These are phyloP conservation scores for Daldinia sp. DNA, from an alignment of 2,329 filamentous ascomycete genomes.

Conservation along the genomic window DNA sequence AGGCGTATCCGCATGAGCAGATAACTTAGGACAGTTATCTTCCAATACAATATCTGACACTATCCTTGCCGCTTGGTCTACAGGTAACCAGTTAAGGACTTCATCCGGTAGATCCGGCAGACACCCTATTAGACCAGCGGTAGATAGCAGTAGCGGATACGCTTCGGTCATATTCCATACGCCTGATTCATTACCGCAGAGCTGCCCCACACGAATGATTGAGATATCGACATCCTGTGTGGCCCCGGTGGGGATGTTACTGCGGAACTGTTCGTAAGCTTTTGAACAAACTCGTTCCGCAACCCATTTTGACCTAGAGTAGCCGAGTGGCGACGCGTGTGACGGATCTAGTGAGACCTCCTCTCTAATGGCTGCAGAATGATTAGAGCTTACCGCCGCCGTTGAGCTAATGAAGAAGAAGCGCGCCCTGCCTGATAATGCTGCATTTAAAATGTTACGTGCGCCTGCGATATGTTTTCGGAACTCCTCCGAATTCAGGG, in stretches of 20 bases:
- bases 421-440: constrained; percentile 39
- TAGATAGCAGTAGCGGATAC: constrained; percentile 62
- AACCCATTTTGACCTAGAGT: constrained; percentile 69
- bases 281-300: constrained; percentile 65
- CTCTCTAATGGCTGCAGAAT: constrained; percentile 55
- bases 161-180: constrained; percentile 63
- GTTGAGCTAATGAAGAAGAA: constrained; percentile 49
- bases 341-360: constrained; percentile 55
- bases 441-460: constrained; percentile 62
- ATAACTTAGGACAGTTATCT: constrained; percentile 24
- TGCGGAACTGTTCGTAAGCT: constrained; percentile 47
- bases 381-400: constrained; percentile 35
- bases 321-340: constrained; percentile 63
- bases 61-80: constrained; percentile 58
- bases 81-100: constrained; percentile 59
- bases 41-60: constrained; percentile 55
- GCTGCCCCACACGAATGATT: constrained; percentile 61
- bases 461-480: constrained; percentile 64
- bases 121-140: constrained; percentile 53
- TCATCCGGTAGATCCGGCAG: constrained; percentile 56
- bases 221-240: constrained; percentile 42
- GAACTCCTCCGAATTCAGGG: constrained; percentile 62
- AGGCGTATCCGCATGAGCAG: constrained; percentile 42
- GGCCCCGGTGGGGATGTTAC: constrained; percentile 41
- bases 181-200: constrained; percentile 57